Base-by-base conservation (phyloP, 2,329 filamentous ascomycete genomes). In the Penicillium psychrosexuale region DNA sequence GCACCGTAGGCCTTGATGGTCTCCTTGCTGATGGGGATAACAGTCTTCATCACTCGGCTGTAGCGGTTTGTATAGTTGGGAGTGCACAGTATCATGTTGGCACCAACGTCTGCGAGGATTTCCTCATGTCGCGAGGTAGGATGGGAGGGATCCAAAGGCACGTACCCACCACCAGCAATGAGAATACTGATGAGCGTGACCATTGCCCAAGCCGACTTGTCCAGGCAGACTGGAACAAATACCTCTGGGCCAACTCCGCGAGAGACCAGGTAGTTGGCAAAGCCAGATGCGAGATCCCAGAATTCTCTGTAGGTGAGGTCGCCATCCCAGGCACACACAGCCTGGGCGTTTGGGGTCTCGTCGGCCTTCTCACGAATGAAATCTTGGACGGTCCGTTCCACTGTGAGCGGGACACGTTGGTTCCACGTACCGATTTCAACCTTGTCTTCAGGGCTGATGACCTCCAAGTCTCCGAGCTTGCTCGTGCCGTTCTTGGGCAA, bases 241-340 rank as follows among this genome's bases (percentile, higher is more conserved):
- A 64, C 64, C 19, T 72, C 70, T 8, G 66, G 67, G 1, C 66
- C 67, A 51, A 71, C 62, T n/a, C 69, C 69, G 30, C 63, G 69
- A 44, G 63, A 69, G 17, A 55, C 59, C 9, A 72, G 58, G 37
- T 71, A 72, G 5, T 60, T 60, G 15, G 68, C 68, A 28, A 72
- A 71, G 2, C 61, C 63, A 1, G 67, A 66, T 15, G 70, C 65
- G n/a, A 66, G 52, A 1, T 62, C 42, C 53, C 64, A 64, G 46
- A 72, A 63, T 33, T 72, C 65, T 31, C 47, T 55, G 47, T 74
- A 75, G 1, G 69, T 64, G 5, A 74, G 61, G 12, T 65, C 50
- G 8, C 70, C 69, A 60, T 74, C 71, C 71, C 70, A 73, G 3
- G 71, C 71, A 45, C 63, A 66, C 3, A 74, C 65, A 27, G 72